Percentiles rank a stretch among this genome's conserved stretches.
These are phyloP conservation scores for Exophiala phaeomuriformis DNA, from an alignment of 2,329 filamentous ascomycete genomes.

Conservation along the genomic window DNA sequence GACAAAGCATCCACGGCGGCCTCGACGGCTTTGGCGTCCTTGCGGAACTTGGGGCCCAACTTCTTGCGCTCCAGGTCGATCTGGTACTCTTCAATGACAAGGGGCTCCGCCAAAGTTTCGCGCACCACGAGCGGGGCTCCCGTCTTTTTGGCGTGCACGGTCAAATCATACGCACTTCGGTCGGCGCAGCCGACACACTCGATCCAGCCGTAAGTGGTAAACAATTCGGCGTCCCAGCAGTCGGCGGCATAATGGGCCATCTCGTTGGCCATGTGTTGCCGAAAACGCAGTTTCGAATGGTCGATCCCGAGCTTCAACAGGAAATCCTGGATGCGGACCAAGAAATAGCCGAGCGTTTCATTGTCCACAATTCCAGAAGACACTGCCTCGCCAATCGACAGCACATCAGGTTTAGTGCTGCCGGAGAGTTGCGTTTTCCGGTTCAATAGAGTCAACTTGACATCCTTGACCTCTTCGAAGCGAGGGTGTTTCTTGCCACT, in stretches of 20 bases:
- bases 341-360: constrained; percentile 95
- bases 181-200: constrained; percentile 97
- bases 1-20: constrained; percentile 65
- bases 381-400: constrained; percentile 82
- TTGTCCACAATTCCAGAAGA: constrained; percentile 80
- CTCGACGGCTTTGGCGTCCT: constrained; percentile 81
- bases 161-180: constrained; percentile 87
- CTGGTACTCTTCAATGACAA: constrained; percentile 77
- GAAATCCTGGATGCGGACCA: constrained; percentile 89
- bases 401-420: constrained; percentile 65
- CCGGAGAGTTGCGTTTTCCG: constrained; percentile 79
- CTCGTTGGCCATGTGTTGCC: constrained; percentile 90
- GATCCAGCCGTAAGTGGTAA: constrained; percentile 91
- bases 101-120: constrained; percentile 69
- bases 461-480: constrained; percentile 75
- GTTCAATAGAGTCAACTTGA: constrained; percentile 77
- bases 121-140: constrained; percentile 78
- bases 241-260: constrained; percentile 93
- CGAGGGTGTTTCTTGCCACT: constrained; percentile 89
- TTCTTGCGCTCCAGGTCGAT: constrained; percentile 89
- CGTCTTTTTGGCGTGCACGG: constrained; percentile 87
- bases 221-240: constrained; percentile 95
- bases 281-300: constrained; percentile 80
- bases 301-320: constrained; percentile 83
- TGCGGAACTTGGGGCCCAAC: constrained; percentile 92